Evolutionary conservation across 1,139 yeast genomes (phyloP).

Genomic region (Pichia sp.): DNA sequence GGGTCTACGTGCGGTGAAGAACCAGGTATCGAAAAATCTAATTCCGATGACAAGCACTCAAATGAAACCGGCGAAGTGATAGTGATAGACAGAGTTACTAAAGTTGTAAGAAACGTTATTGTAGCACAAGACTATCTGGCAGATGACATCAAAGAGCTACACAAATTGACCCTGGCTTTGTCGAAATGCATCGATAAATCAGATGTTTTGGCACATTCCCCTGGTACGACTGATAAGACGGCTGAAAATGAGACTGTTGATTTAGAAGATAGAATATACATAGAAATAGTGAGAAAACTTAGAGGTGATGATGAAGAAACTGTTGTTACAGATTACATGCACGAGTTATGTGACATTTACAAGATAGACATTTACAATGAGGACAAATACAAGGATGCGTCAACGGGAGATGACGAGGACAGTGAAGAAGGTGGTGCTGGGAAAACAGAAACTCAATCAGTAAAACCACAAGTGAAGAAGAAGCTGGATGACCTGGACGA

Average conservation of each 20-base stretch:
- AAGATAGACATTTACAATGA: constrained; percentile 54
- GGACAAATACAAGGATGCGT: constrained; percentile 33
- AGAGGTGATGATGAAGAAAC: constrained; percentile 32
- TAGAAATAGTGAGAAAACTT: constrained; percentile 21
- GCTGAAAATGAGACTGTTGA: constrained; percentile 5
- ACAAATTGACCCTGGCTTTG: constrained; percentile 12
- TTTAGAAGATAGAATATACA: constrained; percentile 19
- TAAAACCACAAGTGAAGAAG: constrained; percentile 22
- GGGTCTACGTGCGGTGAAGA: background rate
- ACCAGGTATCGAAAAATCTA: background rate
- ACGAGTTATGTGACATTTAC: constrained; percentile 25
- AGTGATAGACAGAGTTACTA: constrained; percentile 15
- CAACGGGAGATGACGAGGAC: constrained; percentile 25
- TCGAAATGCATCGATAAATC: constrained; percentile 11
- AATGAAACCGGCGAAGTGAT: background rate
- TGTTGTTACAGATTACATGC: constrained; percentile 41
- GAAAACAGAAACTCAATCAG: background rate
- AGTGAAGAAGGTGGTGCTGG: constrained; percentile 19
- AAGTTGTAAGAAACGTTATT: constrained; percentile 18
- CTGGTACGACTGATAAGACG: background rate
- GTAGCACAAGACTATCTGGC: constrained; percentile 18
- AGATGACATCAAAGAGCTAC: constrained; percentile 21
- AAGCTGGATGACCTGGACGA: constrained; percentile 47
- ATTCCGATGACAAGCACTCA: background rate
- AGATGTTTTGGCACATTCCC: constrained; percentile 5